Conservation (phyloP, 352 stramenopile genomes). For the Phytopythium montanum region DNA sequence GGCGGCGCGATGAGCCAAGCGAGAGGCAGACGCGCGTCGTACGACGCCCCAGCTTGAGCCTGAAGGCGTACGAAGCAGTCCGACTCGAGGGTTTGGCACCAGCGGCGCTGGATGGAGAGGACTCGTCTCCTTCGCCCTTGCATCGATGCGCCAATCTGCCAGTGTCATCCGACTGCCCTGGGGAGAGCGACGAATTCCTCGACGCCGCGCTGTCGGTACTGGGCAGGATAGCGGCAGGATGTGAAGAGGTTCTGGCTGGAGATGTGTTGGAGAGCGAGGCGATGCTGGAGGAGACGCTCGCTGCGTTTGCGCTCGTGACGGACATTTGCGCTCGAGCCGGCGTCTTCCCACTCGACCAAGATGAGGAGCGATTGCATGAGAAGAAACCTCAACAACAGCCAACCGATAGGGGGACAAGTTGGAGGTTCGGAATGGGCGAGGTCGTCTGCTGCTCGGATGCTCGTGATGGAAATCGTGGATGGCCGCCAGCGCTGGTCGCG, state of each 20-base stretch:
- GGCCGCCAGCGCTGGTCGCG: not conserved
- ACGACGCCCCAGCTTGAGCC: not conserved
- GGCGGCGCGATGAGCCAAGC: not conserved
- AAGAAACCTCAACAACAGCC: not conserved
- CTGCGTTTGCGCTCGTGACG: not conserved
- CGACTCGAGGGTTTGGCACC: not conserved
- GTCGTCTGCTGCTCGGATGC: not conserved
- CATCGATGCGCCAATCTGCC: not conserved
- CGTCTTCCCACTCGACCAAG: not conserved
- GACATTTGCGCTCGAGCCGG: not conserved
- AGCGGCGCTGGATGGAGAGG: not conserved
- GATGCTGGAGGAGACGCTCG: not conserved
- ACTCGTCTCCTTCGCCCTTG: not conserved
- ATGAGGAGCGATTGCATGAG: not conserved
- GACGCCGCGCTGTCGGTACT: not conserved
- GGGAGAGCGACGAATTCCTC: constrained; percentile 6
- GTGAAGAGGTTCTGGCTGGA: not conserved
- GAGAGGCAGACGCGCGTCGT: not conserved
- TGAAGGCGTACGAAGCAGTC: not conserved
- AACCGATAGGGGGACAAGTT: not conserved
- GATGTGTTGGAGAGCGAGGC: too few species aligned
- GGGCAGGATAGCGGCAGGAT: not conserved
- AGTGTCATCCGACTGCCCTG: not conserved
- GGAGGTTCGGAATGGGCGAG: not conserved
- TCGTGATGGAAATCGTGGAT: not conserved